These are phyloP conservation scores for Marchantia polymorpha DNA, from an alignment of 225 moss, liverwort and hornwort species.

Conservation along the genomic window DNA sequence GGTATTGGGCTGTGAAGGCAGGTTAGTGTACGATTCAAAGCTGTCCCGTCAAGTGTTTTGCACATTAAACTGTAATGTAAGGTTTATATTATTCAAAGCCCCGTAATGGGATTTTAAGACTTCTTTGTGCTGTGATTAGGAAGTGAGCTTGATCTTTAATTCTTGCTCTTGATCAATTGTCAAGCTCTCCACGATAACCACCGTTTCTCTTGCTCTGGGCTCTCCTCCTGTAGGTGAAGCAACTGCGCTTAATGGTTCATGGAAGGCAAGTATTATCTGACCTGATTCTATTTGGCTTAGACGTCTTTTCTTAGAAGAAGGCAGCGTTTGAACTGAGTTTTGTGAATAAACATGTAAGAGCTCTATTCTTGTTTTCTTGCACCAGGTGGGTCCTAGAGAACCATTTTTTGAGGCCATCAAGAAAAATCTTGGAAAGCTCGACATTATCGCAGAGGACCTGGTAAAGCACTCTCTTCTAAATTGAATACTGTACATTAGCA, in stretches of 20 bases:
- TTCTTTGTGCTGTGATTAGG: no score
- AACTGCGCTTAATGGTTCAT: constrained; percentile 49
- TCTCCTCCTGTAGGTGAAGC: constrained; percentile 31
- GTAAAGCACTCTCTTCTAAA: constrained; percentile 8
- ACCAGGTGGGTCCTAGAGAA: constrained; percentile 58
- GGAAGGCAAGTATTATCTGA: constrained; percentile 38
- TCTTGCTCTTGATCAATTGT: background rate
- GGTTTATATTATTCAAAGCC: no score
- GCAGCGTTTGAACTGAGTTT: background rate
- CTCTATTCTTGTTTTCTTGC: background rate
- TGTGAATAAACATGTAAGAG: background rate
- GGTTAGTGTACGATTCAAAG: constrained; percentile 16
- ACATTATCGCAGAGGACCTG: constrained; percentile 82
- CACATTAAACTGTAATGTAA: no score
- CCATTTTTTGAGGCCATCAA: constrained; percentile 63
- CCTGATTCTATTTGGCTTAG: background rate
- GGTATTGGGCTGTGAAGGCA: constrained; percentile 71
- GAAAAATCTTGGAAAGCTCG: constrained; percentile 71
- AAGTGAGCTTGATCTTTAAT: no score
- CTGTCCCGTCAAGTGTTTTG: background rate
- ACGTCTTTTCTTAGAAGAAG: background rate
- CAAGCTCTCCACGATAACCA: background rate
- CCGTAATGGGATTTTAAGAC: no score
- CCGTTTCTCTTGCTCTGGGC: background rate
- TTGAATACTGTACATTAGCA: no score